Evolutionary conservation across 2,329 filamentous ascomycete genomes (phyloP), one percentile per base, ranked within the genome.

Genomic region (Botrytis fragariae): DNA sequence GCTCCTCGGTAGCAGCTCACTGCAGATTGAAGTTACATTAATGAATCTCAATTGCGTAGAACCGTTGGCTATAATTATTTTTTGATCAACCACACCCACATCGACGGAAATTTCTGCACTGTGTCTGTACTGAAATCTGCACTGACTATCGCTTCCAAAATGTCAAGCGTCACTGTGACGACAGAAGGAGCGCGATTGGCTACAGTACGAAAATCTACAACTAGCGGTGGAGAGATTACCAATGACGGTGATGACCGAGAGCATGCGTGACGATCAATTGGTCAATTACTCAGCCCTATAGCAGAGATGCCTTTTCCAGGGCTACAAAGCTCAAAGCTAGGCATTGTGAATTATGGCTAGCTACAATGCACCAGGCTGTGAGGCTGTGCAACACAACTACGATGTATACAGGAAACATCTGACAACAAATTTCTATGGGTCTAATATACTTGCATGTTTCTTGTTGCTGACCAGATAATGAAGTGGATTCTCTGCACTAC

Each of bases 231-330:
- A 65, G 69, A 42, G 39, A 39, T n/a, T 64, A 54, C 60, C 44
- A 72, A 72, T 48, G 60, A 35, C 69, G 69, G 69, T 72, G 69
- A 72, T 65, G 69, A 67, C 69, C 69, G 69, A 67, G 54, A 57
- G 65, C 48, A 57, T 69, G 65, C 65, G 51, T 18, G n/a, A 44
- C n/a, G 48, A 69, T 57, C 65, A 57, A 65, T 65, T 65, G 59
- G 60, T 54, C 45, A 60, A 70, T 70, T 35, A 70, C 54, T 70
- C 68, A 70, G 68, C 68, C 68, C 68, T 65, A 65, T 72, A 65
- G 20, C 65, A 69, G 37, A 65, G 20, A 57, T 44, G 65, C 48
- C 64, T 22, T 44, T 69, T 64, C 25, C 29, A 48, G 35, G 54
- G 54, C 44, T 57, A 51, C 51, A 42, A 25, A 39, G 25, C 32